Evolutionary conservation across 176 grass and related monocot genomes (phyloP), one percentile per base, ranked within the genome.

Genomic region (Rhipidocladum racemiflorum): DNA sequence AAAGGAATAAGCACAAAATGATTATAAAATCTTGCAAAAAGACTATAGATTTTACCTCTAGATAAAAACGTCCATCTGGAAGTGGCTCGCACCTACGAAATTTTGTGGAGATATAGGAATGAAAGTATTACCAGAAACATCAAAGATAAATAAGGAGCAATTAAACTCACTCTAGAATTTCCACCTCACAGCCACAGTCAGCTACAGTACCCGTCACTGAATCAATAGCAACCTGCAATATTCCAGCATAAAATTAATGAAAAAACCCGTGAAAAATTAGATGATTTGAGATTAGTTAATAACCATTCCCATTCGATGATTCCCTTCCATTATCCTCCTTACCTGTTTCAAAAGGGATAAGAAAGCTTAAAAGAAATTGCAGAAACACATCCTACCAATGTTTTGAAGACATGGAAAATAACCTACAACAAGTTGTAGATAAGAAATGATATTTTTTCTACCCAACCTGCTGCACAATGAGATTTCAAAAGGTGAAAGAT

Each of bases 251-350:
- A 44, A 48, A 57, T 73, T 8, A 51, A 83, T 62, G 9, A 80
- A 86, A 55, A 4, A 80, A 77, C 15, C 16, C 56, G 79, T 78
- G 25, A 88, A 62, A 85, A 65, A 73, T 43, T 4, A 18, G 13
- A 34, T 65, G 24, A 67, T 65, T 74, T 68, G 7, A 51, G 18
- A 82, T 45, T 56, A 59, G 54, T 79, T 59, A 42, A 67, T 81
- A 64, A 94, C 96, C 96, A 99, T 99, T 93, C 96, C 92, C 96
- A 95, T 99, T 54, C 90, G 88, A 88, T 83, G 96, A 86, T 95
- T 95, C 81, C 96, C 96, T 91, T 99, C 96, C 96, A 99, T 99
- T 81, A 95, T 82, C 68, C 96, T 99, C 87, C 96, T 86, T 79
- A 99, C 89, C 92, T 99, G 64, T 75, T 75, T 44, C 27, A 80